Conservation (phyloP, 2,329 filamentous ascomycete genomes). For the Fusarium staphyleae region DNA sequence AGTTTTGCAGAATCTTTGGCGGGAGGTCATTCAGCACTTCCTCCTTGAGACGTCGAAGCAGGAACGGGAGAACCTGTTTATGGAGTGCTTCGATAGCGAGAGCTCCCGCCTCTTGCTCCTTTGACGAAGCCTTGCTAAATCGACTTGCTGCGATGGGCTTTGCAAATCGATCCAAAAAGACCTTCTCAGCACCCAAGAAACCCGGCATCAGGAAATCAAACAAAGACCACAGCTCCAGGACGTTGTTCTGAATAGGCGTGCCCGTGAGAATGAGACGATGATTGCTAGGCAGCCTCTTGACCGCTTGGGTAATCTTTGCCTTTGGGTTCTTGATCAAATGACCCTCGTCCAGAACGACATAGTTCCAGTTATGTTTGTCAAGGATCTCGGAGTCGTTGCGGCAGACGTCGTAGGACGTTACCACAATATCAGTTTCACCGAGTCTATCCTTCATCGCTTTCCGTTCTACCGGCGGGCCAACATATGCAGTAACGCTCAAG, state of each 20-base stretch:
- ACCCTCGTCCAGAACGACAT: slow-evolving; percentile 95
- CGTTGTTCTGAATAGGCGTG: slow-evolving; percentile 97
- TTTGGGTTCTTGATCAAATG: slow-evolving; percentile 99
- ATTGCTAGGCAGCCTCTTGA: slow-evolving; percentile 89
- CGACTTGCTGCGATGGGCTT: slow-evolving; percentile 95
- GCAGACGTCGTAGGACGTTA: slow-evolving; percentile 98
- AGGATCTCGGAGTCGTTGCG: slow-evolving; percentile 92
- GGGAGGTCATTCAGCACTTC: slow-evolving; percentile 96
- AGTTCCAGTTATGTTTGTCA: slow-evolving; percentile 89
- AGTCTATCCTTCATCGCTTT: slow-evolving; percentile 73
- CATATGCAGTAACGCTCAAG: slow-evolving; percentile 86
- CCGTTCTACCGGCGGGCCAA: slow-evolving; percentile 85
- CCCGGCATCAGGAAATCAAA: slow-evolving; percentile 99
- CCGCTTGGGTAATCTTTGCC: slow-evolving; percentile 91
- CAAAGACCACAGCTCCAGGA: slow-evolving; percentile 94
- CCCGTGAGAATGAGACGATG: slow-evolving; percentile 96
- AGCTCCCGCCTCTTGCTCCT: slow-evolving; percentile 96
- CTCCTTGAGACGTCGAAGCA: slow-evolving; percentile 94
- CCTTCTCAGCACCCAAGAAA: slow-evolving; percentile 91
- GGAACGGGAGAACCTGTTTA: slow-evolving; percentile 96
- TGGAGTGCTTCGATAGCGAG: slow-evolving; percentile 97
- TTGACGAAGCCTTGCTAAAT: slow-evolving; percentile 96
- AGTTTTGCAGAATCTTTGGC: slow-evolving; percentile 98
- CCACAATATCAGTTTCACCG: slow-evolving; percentile 84
- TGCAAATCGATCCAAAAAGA: slow-evolving; percentile 94